Conservation (phyloP, 1,284 basidiomycete species). For the Tremellales sp. region DNA sequence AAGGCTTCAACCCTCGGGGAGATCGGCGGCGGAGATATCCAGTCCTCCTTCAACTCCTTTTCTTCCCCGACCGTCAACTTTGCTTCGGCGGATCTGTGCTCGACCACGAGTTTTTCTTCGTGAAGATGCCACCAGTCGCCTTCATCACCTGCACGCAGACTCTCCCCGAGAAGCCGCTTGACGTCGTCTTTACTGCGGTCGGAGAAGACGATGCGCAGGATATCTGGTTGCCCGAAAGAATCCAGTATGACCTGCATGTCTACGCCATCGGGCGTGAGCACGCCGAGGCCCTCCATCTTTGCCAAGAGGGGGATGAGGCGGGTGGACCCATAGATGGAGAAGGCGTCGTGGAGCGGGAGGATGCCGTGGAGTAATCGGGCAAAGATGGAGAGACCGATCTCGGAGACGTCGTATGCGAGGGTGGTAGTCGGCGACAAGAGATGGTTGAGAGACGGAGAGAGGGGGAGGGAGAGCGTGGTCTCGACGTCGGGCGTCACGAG, state of each 20-base stretch:
- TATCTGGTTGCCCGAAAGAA: slow-evolving; percentile 27
- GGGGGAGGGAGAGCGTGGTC: slow-evolving; percentile 34
- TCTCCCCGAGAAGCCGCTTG: slow-evolving; percentile 27
- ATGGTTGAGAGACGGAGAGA: slow-evolving; percentile 31
- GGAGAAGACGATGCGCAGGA: slow-evolving; percentile 30
- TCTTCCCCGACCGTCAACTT: slow-evolving; percentile 18
- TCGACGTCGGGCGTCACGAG: slow-evolving; percentile 32
- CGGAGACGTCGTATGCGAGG: slow-evolving; percentile 30
- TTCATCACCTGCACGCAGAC: slow-evolving; percentile 16
- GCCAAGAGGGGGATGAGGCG: slow-evolving; percentile 34
- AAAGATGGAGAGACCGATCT: slow-evolving; percentile 34
- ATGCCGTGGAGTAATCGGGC: slow-evolving; percentile 30
- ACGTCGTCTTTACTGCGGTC: slow-evolving; percentile 31
- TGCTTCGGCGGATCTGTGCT: slow-evolving; percentile 1
- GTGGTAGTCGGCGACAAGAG: slow-evolving; percentile 27
- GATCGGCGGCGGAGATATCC: slow-evolving; percentile 1
- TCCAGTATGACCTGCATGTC: slow-evolving; percentile 16
- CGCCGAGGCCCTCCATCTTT: slow-evolving; percentile 33
- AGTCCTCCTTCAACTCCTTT: slow-evolving; percentile 17
- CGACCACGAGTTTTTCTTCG: slow-evolving; percentile 5
- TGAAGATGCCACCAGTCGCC: slow-evolving; percentile 29
- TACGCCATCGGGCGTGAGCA: slow-evolving; percentile 10
- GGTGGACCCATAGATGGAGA: slow-evolving; percentile 23
- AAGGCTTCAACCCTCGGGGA: neutral
- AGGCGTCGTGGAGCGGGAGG: slow-evolving; percentile 32